Conservation (phyloP, 2,329 filamentous ascomycete species). For the Xylaria sp. region DNA sequence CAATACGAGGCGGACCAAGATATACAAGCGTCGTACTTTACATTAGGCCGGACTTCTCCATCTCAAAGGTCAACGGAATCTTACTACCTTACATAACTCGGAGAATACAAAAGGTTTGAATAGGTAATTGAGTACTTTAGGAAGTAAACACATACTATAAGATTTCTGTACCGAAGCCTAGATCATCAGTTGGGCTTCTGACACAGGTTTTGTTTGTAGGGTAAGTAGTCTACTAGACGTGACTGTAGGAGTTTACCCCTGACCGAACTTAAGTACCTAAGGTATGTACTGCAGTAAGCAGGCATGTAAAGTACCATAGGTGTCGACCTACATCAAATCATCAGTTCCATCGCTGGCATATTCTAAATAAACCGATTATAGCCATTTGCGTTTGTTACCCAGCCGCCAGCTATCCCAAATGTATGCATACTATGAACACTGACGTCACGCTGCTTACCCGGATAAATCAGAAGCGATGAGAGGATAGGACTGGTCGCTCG, state of each 20-base stretch:
- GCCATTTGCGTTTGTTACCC: not conserved
- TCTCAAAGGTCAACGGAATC: no score
- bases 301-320: no score
- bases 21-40: no score
- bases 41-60: no score
- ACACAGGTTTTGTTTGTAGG: not conserved
- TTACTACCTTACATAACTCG: no score
- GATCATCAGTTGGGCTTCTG: not conserved
- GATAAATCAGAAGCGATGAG: not conserved
- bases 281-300: not conserved
- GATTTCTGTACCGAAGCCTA: not conserved
- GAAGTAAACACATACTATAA: no score
- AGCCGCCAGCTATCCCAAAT: not conserved
- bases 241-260: no score
- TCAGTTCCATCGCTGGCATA: not conserved
- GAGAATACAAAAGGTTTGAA: no score
- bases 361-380: not conserved
- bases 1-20: not conserved
- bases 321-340: not conserved
- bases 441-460: not conserved
- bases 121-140: no score
- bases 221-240: not conserved
- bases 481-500: not conserved
- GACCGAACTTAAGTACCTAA: not conserved
- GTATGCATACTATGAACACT: not conserved